A percentile compares a stretch with the other conserved stretches of the same genome.
Conservation (phyloP, 179 eudicot species). For the Spergularia azorica region DNA sequence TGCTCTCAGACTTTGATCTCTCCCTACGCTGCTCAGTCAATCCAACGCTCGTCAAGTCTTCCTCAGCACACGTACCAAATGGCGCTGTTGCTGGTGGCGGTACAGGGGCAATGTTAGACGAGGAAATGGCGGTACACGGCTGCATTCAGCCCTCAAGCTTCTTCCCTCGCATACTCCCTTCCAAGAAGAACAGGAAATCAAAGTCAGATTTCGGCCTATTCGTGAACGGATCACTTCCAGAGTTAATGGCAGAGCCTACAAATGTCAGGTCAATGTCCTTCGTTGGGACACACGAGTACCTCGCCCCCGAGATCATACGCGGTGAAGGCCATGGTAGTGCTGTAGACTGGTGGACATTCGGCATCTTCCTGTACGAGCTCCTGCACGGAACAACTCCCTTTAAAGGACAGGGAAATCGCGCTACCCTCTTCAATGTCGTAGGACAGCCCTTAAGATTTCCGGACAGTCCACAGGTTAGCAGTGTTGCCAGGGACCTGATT, state of each 20-base stretch:
- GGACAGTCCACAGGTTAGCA: conserved; percentile 55
- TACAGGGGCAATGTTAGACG: conserved; percentile 41
- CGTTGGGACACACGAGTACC: conserved; percentile 75
- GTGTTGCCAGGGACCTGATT: conserved; percentile 57
- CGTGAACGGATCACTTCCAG: conserved; percentile 56
- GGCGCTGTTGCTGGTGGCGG: conserved; percentile 31
- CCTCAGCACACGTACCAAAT: conserved; percentile 35
- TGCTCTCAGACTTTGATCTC: conserved; percentile 75
- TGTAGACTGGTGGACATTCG: conserved; percentile 86
- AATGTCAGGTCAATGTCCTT: conserved; percentile 75
- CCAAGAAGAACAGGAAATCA: conserved; percentile 59
- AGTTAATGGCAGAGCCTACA: conserved; percentile 79
- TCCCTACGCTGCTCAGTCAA: conserved; percentile 67
- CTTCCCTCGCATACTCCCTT: conserved; percentile 59
- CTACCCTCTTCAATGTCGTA: conserved; percentile 71
- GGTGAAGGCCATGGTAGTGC: conserved; percentile 88
- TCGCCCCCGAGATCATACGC: conserved; percentile 73
- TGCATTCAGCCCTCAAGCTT: conserved; percentile 55
- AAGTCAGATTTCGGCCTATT: conserved; percentile 69
- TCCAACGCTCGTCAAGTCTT: conserved; percentile 66
- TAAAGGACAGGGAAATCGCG: conserved; percentile 68
- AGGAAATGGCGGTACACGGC: conserved; percentile 41
- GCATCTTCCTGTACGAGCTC: conserved; percentile 67
- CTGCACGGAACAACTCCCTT: conserved; percentile 72
- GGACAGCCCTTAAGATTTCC: conserved; percentile 73